phyloP scores from a whole-genome alignment of 495 filamentous ascomycete species.

The Penicillium coffeae region DNA sequence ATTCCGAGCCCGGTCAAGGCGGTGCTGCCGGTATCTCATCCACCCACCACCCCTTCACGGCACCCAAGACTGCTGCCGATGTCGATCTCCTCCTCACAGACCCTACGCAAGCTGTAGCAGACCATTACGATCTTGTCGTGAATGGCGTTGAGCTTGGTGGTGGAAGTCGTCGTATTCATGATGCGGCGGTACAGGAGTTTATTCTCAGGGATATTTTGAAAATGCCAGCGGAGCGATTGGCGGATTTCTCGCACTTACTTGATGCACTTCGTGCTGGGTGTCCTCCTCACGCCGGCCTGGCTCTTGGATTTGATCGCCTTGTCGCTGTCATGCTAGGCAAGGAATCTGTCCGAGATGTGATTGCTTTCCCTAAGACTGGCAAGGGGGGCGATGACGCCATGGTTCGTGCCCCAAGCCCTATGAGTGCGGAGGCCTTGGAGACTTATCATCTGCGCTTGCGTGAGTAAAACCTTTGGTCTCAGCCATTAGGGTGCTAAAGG shows the following conservation, averaged over 20 bases:
- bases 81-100: conserved; percentile 68
- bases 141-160: conserved; percentile 95
- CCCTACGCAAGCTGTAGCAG: conserved; percentile 67
- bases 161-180: conserved; percentile 88
- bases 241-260: conserved; percentile 79
- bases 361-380: conserved; percentile 91
- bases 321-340: conserved; percentile 75
- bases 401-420: conserved; percentile 66
- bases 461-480: conserved; percentile 15
- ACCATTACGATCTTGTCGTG: conserved; percentile 92
- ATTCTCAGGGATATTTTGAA: conserved; percentile 80
- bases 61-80: conserved; percentile 69
- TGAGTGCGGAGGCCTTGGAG: conserved; percentile 60
- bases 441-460: conserved; percentile 59
- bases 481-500: too few species aligned
- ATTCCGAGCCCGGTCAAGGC: conserved; percentile 74
- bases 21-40: conserved; percentile 75
- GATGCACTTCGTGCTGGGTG: conserved; percentile 80
- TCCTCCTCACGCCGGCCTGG: conserved; percentile 95
- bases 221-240: conserved; percentile 55
- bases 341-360: conserved; percentile 80
- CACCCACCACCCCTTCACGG: conserved; percentile 96
- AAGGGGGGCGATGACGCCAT: conserved; percentile 76
- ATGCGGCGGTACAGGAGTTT: conserved; percentile 77
- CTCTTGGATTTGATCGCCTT: conserved; percentile 86